Base-by-base conservation (phyloP, 2,329 filamentous ascomycete genomes). In the Beauveria pseudobassiana region DNA sequence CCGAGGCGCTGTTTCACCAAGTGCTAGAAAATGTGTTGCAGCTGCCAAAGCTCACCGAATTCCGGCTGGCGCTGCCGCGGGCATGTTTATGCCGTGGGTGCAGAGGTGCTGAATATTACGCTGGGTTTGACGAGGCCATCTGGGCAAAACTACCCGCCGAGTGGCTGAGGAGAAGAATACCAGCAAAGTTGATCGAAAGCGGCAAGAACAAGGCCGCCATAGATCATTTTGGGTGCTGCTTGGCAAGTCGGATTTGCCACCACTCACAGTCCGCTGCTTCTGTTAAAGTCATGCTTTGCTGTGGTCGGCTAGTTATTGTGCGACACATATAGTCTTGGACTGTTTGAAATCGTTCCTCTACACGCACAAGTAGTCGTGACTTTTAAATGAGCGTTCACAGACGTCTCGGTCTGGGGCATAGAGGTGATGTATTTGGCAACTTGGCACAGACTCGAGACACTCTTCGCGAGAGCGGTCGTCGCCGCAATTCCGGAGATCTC, bases 21-120 rank as follows among this genome's bases (percentile, higher is more conserved):
- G 14, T 58, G 28, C 30, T 58, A 22, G 20, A 9, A 30, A 22
- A 49, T 5, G 30, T 50, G 8, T 9, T 58, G 46, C 30, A 24
- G 45, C 20, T 58, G 18, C 55, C 14, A 1, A 28, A 16, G 8
- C n/a, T 58, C 22, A 49, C 14, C 5, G 55, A 58, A 1, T 50
- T 58, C 20, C 14, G 55, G 7, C 9, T 58, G 45, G 55, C 45
- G 14, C 34, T 58, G 20, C 55, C 55, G 30, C 18, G 55, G 45
- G 55, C 30, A 22, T 58, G 18, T 58, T 40, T 20, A 48, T 58
- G 55, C 46, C 55, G 45, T 58, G 55, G 55, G 2, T 58, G 16
- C 55, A 58, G 55, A 58, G 18, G 30, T 40, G 4, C 10, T 58
- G 46, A 43, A 42, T n/a, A 22, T 58, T 7, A 50, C 30, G 16